A percentile compares a stretch with the other conserved stretches of the same genome.
phyloP scores from a whole-genome alignment of 2,329 filamentous ascomycete species.

The Pestalotiopsis sp. region DNA sequence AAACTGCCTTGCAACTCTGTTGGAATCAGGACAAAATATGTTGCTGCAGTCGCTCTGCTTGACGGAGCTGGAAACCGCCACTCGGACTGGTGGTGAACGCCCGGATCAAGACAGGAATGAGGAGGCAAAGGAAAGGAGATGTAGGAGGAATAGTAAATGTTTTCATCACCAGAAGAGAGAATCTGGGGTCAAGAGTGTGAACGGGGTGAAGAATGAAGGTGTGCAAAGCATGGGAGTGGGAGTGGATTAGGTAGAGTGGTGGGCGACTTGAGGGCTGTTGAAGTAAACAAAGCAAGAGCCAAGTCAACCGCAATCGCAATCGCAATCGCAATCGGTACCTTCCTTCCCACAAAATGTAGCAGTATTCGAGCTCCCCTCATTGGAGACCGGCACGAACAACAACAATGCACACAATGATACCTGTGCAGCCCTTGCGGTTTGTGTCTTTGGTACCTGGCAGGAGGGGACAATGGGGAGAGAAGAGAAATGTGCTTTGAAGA shows the following conservation, averaged over 20 bases:
- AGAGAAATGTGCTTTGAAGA: background rate
- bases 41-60: background rate
- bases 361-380: too few species aligned
- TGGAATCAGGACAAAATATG: background rate
- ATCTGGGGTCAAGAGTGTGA: background rate
- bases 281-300: too few species aligned
- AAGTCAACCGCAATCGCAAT: too few species aligned
- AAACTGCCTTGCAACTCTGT: too few species aligned
- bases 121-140: background rate
- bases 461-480: slow-evolving; percentile 5
- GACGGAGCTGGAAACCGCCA: background rate
- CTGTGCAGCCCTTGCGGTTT: too few species aligned
- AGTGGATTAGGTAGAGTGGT: too few species aligned
- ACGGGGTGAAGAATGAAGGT: background rate
- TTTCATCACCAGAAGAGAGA: background rate
- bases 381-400: too few species aligned
- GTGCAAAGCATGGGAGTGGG: background rate
- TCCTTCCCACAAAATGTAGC: too few species aligned
- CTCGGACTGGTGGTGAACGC: background rate
- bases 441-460: too few species aligned
- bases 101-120: background rate
- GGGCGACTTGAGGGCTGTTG: too few species aligned
- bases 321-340: too few species aligned
- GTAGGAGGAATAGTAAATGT: background rate
- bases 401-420: too few species aligned